Evolutionary conservation across 441 rosid genomes (phyloP).

Genomic region (Croton setiger): DNA sequence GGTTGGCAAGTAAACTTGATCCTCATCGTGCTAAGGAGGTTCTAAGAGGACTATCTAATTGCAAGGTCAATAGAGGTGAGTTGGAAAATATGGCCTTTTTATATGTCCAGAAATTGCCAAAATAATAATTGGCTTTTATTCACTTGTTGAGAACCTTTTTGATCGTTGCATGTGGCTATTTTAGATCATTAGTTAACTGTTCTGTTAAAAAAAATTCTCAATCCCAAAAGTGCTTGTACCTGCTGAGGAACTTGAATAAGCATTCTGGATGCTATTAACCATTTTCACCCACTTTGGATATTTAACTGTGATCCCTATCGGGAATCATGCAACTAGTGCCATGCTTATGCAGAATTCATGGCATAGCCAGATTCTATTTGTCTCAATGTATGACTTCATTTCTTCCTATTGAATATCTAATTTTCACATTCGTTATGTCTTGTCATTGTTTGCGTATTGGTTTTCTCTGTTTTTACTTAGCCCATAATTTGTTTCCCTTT

Average conservation of each 20-base stretch:
- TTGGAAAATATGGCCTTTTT: slow-evolving; percentile 8
- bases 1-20: slow-evolving; percentile 68
- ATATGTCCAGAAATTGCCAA: not conserved
- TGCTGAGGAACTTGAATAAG: not conserved
- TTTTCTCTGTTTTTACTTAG: not conserved
- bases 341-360: not conserved
- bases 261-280: not conserved
- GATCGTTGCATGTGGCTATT: not conserved
- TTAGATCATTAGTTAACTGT: slow-evolving; percentile 4
- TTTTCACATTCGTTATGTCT: not conserved
- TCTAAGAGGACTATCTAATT: slow-evolving; percentile 76
- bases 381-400: not conserved
- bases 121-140: not conserved
- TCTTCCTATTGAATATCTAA: not conserved
- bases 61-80: slow-evolving; percentile 80
- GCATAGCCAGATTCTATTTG: not conserved
- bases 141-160: not conserved
- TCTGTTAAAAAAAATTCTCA: slow-evolving; percentile 5
- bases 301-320: not conserved
- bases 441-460: not conserved
- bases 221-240: not conserved
- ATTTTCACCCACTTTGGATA: not conserved
- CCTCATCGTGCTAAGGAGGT: slow-evolving; percentile 62
- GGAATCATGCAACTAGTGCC: not conserved
- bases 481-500: not conserved